phyloP scores from a whole-genome alignment of 352 stramenopile species.

The Phytopythium oedochilum region DNA sequence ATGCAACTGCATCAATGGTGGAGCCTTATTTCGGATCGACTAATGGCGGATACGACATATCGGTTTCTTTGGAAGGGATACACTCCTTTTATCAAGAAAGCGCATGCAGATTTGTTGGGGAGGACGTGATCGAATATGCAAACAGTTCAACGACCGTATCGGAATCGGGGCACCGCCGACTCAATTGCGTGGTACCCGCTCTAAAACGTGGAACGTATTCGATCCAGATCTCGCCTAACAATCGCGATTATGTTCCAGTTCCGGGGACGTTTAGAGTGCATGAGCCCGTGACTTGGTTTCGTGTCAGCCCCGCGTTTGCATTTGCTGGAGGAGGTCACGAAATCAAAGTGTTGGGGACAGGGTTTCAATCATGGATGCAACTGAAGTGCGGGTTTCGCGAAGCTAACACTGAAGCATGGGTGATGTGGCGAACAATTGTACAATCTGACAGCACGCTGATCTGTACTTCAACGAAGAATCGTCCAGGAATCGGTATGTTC shows the following conservation, averaged over 20 bases:
- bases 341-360: slow-evolving; percentile 20
- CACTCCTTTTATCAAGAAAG: slow-evolving; percentile 8
- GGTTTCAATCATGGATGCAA: slow-evolving; percentile 38
- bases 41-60: slow-evolving; percentile 16
- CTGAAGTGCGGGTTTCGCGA: slow-evolving; percentile 29
- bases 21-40: slow-evolving; percentile 23
- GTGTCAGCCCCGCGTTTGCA: slow-evolving; percentile 15
- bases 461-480: slow-evolving; percentile 13
- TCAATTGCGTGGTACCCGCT: slow-evolving; percentile 18
- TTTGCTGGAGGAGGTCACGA: slow-evolving; percentile 9
- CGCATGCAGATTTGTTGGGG: slow-evolving; percentile 19
- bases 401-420: slow-evolving; percentile 7
- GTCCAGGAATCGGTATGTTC: slow-evolving; percentile 11
- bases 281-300: slow-evolving; percentile 11
- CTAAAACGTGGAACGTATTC: slow-evolving; percentile 21
- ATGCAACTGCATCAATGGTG: background rate
- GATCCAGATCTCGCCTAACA: slow-evolving; percentile 32
- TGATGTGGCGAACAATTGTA: slow-evolving; percentile 10
- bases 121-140: slow-evolving; percentile 4
- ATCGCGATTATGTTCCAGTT: slow-evolving; percentile 20
- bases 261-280: slow-evolving; percentile 20
- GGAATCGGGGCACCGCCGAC: background rate
- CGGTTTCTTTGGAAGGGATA: slow-evolving; percentile 12
- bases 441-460: slow-evolving; percentile 20
- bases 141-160: background rate